Base-by-base conservation (phyloP, 148 eudicot species). In the Nepenthes gracilis region DNA sequence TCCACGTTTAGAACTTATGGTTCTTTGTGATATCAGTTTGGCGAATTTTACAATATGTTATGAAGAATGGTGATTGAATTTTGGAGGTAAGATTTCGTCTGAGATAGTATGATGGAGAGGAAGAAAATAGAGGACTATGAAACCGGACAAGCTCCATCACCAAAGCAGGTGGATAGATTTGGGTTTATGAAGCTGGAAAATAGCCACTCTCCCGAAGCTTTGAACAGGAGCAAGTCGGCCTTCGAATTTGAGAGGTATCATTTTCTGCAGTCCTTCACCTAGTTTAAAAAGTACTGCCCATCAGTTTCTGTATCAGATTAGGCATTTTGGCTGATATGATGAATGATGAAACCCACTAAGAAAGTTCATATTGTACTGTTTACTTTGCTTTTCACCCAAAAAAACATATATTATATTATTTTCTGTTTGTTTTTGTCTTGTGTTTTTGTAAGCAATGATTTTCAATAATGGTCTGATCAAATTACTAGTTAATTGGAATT, bases 131-230 rank as follows among this genome's bases (percentile, higher is more conserved):
- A 86, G 61, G 95, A 77, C 40, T 47, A 63, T 56, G 95, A 86
- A 48, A 43, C 76, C n/a, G 83, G 53, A 52, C 72, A 89, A 56
- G 74, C 13, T 49, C 76, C 68, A 0, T 71, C 75, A 1, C 76
- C 73, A 12, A 80, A 71, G 72, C 79, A 62, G 61, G 95, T 93
- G 3, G 97, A 89, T 52, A 78, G 84, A 67, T 93, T 89, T 72
- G 99, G 96, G 57, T 88, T 86, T 66, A 84, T 88, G 13, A 88
- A 86, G 77, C 77, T 77, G 40, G 96, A 89, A 61, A 70, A 53
- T 60, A 66, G 62, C 71, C 72, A 67, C 54, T 68, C 84, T 60
- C 83, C 85, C 37, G 96, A 86, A 57, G 77, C 68, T 67, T 58
- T 84, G 37, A 70, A 72, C 56, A 83, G 78, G 63, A 77, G 75